Evolutionary conservation across 345 rosid species (phyloP).

Genomic region (Microthlaspi erraticum): DNA sequence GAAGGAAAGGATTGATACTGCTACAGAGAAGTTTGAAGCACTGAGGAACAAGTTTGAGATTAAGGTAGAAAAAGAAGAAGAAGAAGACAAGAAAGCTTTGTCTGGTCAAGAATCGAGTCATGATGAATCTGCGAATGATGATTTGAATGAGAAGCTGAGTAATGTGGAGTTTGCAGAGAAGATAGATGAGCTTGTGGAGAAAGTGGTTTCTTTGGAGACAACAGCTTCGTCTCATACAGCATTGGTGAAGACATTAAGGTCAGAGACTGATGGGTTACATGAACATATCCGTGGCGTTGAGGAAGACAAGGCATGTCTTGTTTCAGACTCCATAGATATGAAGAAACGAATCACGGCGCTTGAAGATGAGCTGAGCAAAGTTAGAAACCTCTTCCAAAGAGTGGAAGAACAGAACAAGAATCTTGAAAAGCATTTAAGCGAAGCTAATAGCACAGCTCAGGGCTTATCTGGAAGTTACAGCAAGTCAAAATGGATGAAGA

Average conservation of each 20-base stretch:
- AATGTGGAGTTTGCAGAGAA: constrained; percentile 58
- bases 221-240: constrained; percentile 65
- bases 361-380: constrained; percentile 64
- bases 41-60: constrained; percentile 49
- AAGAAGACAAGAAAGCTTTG: neutral
- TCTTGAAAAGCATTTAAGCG: constrained; percentile 53
- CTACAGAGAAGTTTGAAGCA: constrained; percentile 49
- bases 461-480: constrained; percentile 55
- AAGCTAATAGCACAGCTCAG: constrained; percentile 55
- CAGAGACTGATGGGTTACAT: constrained; percentile 63
- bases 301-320: constrained; percentile 61
- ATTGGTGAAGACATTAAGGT: constrained; percentile 56
- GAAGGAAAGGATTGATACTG: constrained; percentile 51
- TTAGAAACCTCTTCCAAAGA: constrained; percentile 55
- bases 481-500: constrained; percentile 55
- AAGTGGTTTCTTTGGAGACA: constrained; percentile 64
- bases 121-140: constrained; percentile 31
- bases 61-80: constrained; percentile 37
- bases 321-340: constrained; percentile 51
- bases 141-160: constrained; percentile 35
- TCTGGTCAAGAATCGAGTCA: constrained; percentile 24
- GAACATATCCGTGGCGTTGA: constrained; percentile 57
- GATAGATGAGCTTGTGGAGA: constrained; percentile 75
- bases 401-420: constrained; percentile 53
- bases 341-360: constrained; percentile 51